Evolutionary conservation across 345 rosid species (phyloP).

Genomic region (Gossypium turneri): DNA sequence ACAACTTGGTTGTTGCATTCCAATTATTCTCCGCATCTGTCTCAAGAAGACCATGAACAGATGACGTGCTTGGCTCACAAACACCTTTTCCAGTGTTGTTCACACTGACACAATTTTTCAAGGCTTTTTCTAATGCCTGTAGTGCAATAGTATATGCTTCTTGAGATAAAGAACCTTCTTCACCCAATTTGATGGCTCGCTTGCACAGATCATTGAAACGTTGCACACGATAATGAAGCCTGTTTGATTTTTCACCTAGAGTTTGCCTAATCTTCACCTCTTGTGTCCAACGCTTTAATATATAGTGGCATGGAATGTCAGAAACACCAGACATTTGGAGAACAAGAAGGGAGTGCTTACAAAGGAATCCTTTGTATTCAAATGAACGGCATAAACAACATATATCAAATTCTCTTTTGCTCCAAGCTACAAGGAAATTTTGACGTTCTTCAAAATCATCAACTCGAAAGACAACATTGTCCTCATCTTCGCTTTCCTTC

Average conservation of each 20-base stretch:
- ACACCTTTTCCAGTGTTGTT: slow-evolving; percentile 15
- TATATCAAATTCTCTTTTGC: slow-evolving; percentile 10
- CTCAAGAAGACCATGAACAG: slow-evolving; percentile 12
- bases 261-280: slow-evolving; percentile 17
- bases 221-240: slow-evolving; percentile 13
- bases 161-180: slow-evolving; percentile 19
- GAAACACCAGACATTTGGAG: slow-evolving; percentile 23
- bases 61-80: neutral
- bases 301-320: slow-evolving; percentile 17
- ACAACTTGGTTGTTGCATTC: slow-evolving; percentile 1
- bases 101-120: slow-evolving; percentile 16
- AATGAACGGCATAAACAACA: slow-evolving; percentile 20
- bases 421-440: slow-evolving; percentile 19
- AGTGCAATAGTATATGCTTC: slow-evolving; percentile 12
- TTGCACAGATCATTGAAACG: slow-evolving; percentile 52
- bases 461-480: slow-evolving; percentile 1
- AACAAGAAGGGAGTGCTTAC: slow-evolving; percentile 23
- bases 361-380: slow-evolving; percentile 24
- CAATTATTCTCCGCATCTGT: slow-evolving; percentile 4
- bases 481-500: slow-evolving; percentile 21
- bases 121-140: slow-evolving; percentile 16
- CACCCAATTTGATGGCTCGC: slow-evolving; percentile 29
- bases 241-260: slow-evolving; percentile 7
- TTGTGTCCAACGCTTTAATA: slow-evolving; percentile 22
- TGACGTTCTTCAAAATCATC: slow-evolving; percentile 20